These are phyloP conservation scores for Monosporozyma unispora DNA, from an alignment of 805 yeast genomes.

Conservation along the genomic window DNA sequence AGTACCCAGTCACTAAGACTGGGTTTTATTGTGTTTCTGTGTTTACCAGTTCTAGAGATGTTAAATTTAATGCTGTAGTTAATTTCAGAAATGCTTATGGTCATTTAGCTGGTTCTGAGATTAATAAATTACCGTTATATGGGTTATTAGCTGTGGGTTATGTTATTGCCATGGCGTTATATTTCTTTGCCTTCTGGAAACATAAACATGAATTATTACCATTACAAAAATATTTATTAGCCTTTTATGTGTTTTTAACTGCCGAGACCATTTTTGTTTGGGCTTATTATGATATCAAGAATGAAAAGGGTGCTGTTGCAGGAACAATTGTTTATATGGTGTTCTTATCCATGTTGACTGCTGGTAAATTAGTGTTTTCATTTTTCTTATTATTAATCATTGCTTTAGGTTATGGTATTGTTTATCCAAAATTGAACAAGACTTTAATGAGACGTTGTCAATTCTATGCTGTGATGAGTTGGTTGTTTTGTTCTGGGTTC, in stretches of 20 bases:
- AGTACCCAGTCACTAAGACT: conserved; percentile 60
- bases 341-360: conserved; percentile 68
- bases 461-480: conserved; percentile 48
- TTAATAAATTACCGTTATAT: conserved; percentile 83
- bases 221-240: conserved; percentile 82
- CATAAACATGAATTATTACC: conserved; percentile 83
- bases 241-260: conserved; percentile 73
- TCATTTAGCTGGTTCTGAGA: conserved; percentile 77
- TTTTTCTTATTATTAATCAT: conserved; percentile 80
- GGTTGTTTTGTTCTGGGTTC: conserved; percentile 45
- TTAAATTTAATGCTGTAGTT: conserved; percentile 53
- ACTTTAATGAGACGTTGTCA: conserved; percentile 65
- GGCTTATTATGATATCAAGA: conserved; percentile 83
- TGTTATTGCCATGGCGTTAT: conserved; percentile 70
- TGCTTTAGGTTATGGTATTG: conserved; percentile 90
- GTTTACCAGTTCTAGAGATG: conserved; percentile 35
- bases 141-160: conserved; percentile 80
- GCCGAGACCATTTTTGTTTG: conserved; percentile 79
- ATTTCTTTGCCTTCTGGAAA: conserved; percentile 75
- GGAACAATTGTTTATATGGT: conserved; percentile 68
- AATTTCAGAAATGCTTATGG: conserved; percentile 92
- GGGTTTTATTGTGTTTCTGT: conserved; percentile 92
- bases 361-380: conserved; percentile 77
- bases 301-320: conserved; percentile 44
- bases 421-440: conserved; percentile 72